Percentiles rank a stretch among this genome's conserved stretches.
phyloP scores from a whole-genome alignment of 129 eudicot species.

The Flaveria sonorensis region DNA sequence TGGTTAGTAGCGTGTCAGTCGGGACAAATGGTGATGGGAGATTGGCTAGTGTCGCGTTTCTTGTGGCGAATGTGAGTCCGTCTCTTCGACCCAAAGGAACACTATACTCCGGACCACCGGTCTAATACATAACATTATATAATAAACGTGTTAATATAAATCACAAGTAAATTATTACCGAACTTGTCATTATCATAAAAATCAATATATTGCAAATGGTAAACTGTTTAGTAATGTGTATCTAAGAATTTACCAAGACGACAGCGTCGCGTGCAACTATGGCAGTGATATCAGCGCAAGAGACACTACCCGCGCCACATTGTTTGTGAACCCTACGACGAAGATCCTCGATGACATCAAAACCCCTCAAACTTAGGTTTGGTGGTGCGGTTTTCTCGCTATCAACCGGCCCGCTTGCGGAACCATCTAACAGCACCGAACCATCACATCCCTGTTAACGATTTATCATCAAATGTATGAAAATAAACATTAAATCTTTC shows the following conservation, averaged over 20 bases:
- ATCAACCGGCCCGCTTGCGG: conserved; percentile 60
- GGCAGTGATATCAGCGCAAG: conserved; percentile 66
- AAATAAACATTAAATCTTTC: not conserved
- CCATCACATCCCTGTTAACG: conserved; percentile 66
- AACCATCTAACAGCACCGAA: conserved; percentile 68
- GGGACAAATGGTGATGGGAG: conserved; percentile 55
- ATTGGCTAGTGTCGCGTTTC: conserved; percentile 50
- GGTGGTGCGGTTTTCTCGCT: conserved; percentile 62
- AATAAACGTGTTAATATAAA: not conserved
- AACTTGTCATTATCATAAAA: too few relatives aligned
- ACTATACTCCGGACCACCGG: conserved; percentile 63
- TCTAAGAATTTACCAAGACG: conserved; percentile 45
- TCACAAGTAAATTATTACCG: too few relatives aligned
- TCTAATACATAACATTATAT: conserved; percentile 28
- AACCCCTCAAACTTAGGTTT: conserved; percentile 59
- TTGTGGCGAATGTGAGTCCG: conserved; percentile 54
- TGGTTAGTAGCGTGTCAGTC: conserved; percentile 40
- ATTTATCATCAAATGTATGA: not conserved
- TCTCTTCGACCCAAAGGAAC: conserved; percentile 65
- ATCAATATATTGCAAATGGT: not conserved
- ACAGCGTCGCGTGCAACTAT: conserved; percentile 70
- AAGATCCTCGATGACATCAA: conserved; percentile 54
- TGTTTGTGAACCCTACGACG: conserved; percentile 45
- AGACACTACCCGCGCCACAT: conserved; percentile 53
- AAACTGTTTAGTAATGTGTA: not conserved